phyloP scores from a whole-genome alignment of 2,329 filamentous ascomycete species.

The Pochonia chlamydosporia region DNA sequence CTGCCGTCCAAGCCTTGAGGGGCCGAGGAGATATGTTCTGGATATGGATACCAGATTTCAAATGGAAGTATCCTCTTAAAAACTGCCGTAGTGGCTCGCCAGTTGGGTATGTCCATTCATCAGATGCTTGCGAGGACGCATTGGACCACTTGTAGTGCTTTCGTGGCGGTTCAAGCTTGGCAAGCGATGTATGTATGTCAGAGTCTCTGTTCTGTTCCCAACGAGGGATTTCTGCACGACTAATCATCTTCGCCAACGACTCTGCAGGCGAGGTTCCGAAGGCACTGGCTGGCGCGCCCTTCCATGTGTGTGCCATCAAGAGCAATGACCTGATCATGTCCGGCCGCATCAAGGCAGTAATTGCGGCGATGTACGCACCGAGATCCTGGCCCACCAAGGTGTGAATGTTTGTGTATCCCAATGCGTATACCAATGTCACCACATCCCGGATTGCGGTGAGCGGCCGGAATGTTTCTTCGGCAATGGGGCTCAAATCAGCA shows the following conservation, averaged over 20 bases:
- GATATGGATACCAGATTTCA: constrained; percentile 58
- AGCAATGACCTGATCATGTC: constrained; percentile 59
- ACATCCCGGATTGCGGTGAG: constrained; percentile 55
- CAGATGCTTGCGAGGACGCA: constrained; percentile 42
- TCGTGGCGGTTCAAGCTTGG: constrained; percentile 45
- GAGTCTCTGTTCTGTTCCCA: constrained; percentile 10
- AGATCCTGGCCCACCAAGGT: constrained; percentile 64
- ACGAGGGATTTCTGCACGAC: background rate
- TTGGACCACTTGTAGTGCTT: constrained; percentile 70
- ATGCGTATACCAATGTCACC: constrained; percentile 51
- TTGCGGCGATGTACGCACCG: constrained; percentile 54
- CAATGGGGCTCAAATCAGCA: constrained; percentile 35
- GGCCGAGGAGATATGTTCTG: constrained; percentile 45
- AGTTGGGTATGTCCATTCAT: constrained; percentile 27
- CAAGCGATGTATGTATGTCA: constrained; percentile 52
- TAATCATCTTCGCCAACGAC: background rate
- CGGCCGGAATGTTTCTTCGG: constrained; percentile 35
- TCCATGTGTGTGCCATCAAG: constrained; percentile 43
- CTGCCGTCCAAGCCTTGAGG: constrained; percentile 49
- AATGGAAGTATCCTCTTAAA: constrained; percentile 60
- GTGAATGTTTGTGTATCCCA: constrained; percentile 52
- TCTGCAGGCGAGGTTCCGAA: background rate
- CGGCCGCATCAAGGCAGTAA: constrained; percentile 55
- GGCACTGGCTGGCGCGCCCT: background rate
- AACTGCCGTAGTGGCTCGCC: constrained; percentile 44